Evolutionary conservation across 805 yeast genomes (phyloP).

Genomic region (Ascoidea rubescens): DNA sequence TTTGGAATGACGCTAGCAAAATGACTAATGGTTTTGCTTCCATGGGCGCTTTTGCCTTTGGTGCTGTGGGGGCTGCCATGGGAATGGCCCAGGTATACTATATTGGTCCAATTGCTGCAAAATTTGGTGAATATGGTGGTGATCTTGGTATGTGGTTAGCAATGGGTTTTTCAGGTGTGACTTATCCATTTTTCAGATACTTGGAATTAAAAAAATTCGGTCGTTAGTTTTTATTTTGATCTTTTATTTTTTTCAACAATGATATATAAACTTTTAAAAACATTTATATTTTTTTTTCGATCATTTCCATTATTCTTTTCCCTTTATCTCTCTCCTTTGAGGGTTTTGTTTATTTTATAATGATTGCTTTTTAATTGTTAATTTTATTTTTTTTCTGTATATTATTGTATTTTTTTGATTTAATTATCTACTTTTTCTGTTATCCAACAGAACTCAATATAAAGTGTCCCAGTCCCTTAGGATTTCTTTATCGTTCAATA

Average conservation of each 20-base stretch:
- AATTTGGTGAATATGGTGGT: slow-evolving; percentile 56
- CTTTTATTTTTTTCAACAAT: not conserved
- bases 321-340: no score
- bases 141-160: slow-evolving; percentile 76
- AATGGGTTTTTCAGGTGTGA: slow-evolving; percentile 52
- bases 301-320: no score
- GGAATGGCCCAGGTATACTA: slow-evolving; percentile 87
- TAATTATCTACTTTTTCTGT: no score
- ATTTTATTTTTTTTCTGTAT: no score
- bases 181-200: slow-evolving; percentile 54
- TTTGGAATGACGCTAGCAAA: slow-evolving; percentile 50
- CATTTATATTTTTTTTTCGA: no score
- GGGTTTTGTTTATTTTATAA: no score
- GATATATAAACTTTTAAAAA: no score
- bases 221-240: slow-evolving; percentile 14
- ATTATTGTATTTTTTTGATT: no score
- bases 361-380: no score
- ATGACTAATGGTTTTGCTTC: slow-evolving; percentile 69
- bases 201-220: slow-evolving; percentile 46
- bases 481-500: no score
- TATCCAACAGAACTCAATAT: no score
- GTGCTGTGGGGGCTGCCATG: slow-evolving; percentile 70
- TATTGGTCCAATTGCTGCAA: slow-evolving; percentile 58
- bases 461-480: no score
- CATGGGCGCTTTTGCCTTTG: slow-evolving; percentile 44